phyloP scores from a whole-genome alignment of 768 basidiomycete species.

The Lepiota venenata region DNA sequence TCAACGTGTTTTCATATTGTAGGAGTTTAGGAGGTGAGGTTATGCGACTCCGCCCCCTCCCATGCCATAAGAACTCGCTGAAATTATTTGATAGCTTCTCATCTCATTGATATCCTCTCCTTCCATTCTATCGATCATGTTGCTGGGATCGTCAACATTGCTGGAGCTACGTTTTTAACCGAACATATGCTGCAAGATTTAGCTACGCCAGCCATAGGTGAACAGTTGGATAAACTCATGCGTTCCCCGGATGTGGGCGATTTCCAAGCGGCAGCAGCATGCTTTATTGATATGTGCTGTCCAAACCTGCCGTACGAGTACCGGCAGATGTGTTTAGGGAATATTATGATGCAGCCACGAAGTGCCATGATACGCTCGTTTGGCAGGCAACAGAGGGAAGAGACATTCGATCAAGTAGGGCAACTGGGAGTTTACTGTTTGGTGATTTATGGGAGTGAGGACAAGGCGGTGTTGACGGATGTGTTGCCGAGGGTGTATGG shows the following conservation, averaged over 20 bases:
- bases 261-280: background rate
- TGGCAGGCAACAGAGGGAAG: background rate
- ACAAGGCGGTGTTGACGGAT: background rate
- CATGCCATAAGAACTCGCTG: too few species aligned
- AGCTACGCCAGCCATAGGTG: background rate
- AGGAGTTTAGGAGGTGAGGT: constrained; percentile 28
- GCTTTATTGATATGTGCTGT: background rate
- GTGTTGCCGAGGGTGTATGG: background rate
- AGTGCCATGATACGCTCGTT: background rate
- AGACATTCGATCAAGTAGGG: background rate
- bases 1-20: background rate
- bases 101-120: background rate
- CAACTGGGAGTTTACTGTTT: background rate
- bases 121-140: background rate
- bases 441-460: background rate
- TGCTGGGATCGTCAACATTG: constrained; percentile 1
- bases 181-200: background rate
- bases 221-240: background rate
- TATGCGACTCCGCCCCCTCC: too few species aligned
- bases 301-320: background rate
- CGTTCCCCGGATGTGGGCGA: background rate
- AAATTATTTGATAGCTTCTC: background rate
- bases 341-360: constrained; percentile 1
- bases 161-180: background rate
- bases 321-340: background rate